These are phyloP conservation scores for Eucalyptus decipiens DNA, from an alignment of 345 rosid genomes.

Conservation along the genomic window DNA sequence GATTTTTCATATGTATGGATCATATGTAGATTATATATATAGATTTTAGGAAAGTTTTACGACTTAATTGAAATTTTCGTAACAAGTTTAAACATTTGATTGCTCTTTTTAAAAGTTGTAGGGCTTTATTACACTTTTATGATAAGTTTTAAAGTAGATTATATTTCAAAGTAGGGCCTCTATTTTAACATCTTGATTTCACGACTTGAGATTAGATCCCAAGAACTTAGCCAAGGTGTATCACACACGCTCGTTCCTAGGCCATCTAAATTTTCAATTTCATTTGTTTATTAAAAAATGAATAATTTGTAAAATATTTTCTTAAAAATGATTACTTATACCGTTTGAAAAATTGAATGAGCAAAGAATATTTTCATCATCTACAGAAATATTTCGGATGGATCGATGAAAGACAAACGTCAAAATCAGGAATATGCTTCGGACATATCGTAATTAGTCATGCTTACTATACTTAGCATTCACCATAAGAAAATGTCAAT, in stretches of 20 bases:
- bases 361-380: too few relatives aligned
- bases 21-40: neutral
- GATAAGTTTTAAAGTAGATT: too few relatives aligned
- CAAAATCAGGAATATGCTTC: neutral
- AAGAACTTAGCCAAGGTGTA: neutral
- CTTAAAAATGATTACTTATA: too few relatives aligned
- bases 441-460: neutral
- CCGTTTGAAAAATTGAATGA: too few relatives aligned
- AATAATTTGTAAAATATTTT: too few relatives aligned
- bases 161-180: too few relatives aligned
- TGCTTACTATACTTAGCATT: too few relatives aligned
- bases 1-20: neutral
- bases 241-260: neutral
- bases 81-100: rapidly evolving
- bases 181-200: too few relatives aligned
- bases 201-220: neutral
- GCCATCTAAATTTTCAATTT: too few relatives aligned
- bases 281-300: rapidly evolving
- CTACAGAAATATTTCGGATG: neutral
- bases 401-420: neutral
- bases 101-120: too few relatives aligned
- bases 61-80: rapidly evolving
- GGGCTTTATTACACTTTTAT: too few relatives aligned
- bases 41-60: neutral
- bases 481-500: too few relatives aligned